phyloP scores from a whole-genome alignment of 2,329 filamentous ascomycete genomes.

The Calonectria pauciramosa region DNA sequence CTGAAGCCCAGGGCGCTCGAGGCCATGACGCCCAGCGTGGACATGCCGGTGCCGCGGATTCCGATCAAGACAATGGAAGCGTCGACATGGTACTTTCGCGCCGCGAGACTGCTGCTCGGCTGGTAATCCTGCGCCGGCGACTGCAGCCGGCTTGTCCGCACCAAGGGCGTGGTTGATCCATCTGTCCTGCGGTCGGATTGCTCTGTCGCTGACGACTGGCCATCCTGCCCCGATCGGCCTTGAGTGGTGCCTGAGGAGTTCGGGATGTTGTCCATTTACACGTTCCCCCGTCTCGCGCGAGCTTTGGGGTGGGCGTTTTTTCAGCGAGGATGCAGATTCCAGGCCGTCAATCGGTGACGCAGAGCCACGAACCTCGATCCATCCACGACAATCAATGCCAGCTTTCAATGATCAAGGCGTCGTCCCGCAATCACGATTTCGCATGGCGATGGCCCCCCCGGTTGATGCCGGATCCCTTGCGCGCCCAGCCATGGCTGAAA shows the following conservation, averaged over 20 bases:
- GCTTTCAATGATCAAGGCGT: background rate
- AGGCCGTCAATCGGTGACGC: background rate
- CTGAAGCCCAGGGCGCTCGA: conserved; percentile 61
- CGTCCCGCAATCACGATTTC: background rate
- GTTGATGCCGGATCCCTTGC: background rate
- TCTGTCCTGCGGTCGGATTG: background rate
- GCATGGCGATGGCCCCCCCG: background rate
- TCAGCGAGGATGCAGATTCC: background rate
- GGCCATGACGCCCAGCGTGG: conserved; percentile 73
- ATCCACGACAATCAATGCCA: background rate
- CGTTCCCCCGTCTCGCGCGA: background rate
- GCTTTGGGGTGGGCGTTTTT: background rate
- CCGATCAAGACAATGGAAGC: conserved; percentile 27
- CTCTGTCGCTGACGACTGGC: background rate
- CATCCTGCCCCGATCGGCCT: background rate
- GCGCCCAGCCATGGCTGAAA: background rate
- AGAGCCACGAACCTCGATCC: background rate
- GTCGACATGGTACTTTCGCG: background rate
- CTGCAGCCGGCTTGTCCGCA: conserved; percentile 6
- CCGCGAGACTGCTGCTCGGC: background rate
- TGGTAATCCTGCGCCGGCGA: conserved; percentile 8
- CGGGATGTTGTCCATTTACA: conserved; percentile 14
- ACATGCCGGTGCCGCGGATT: conserved; percentile 73
- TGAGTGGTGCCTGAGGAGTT: background rate
- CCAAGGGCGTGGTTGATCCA: conserved; percentile 1